Conservation (phyloP, 2,329 filamentous ascomycete species). For the Thielaviopsis populi region DNA sequence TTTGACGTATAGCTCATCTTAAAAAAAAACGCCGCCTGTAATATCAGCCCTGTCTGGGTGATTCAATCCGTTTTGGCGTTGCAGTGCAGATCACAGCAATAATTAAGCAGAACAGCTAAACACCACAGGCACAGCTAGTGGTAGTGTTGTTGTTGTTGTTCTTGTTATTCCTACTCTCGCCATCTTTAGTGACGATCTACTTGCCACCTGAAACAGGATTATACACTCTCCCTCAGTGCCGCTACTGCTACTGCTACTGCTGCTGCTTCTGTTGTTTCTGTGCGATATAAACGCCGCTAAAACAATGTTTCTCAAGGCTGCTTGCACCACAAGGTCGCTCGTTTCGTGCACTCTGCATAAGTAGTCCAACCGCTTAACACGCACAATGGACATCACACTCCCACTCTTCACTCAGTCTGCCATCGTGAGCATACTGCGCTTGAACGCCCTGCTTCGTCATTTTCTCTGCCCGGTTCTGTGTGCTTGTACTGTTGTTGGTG, state of each 20-base stretch:
- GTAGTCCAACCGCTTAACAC: too few species aligned
- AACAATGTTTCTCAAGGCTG: slow-evolving; percentile 1
- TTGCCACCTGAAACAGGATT: not conserved
- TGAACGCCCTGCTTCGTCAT: too few species aligned
- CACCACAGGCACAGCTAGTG: not conserved
- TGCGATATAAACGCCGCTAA: not conserved
- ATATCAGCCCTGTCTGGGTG: slow-evolving; percentile 1
- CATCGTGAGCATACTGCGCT: too few species aligned
- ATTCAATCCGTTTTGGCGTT: not conserved
- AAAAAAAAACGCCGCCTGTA: not conserved
- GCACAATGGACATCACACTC: too few species aligned
- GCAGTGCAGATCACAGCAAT: not conserved
- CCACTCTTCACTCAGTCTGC: too few species aligned
- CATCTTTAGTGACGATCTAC: not conserved
- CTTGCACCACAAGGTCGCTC: not conserved
- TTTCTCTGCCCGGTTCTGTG: not conserved
- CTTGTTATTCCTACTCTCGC: not conserved
- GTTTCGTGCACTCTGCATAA: not conserved
- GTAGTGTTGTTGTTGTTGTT: not conserved
- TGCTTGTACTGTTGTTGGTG: not conserved
- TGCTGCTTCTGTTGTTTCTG: not conserved
- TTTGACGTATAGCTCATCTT: slow-evolving; percentile 5
- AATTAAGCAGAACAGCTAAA: not conserved
- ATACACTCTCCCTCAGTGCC: not conserved
- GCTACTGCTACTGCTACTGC: too few species aligned